Evolutionary conservation across 192 early-diverging fungal genomes (phyloP).

Genomic region (Dimargaris verticillata): DNA sequence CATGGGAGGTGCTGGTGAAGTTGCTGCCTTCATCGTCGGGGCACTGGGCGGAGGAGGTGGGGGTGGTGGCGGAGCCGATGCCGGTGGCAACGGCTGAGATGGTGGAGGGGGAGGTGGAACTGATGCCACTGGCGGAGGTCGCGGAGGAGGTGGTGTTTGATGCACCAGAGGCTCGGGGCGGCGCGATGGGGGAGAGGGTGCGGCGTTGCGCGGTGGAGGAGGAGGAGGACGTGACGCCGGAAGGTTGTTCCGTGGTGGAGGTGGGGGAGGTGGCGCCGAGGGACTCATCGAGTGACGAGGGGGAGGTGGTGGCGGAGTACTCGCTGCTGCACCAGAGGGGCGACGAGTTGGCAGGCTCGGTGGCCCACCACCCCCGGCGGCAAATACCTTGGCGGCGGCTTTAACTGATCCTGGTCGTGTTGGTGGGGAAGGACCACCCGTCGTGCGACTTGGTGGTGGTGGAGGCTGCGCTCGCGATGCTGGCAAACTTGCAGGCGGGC

Average conservation of each 20-base stretch:
- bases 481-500: not conserved
- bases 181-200: conserved; percentile 16
- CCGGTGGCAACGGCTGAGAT: not conserved
- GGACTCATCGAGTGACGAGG: not conserved
- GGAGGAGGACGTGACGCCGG: conserved; percentile 2
- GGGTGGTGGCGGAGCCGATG: not conserved
- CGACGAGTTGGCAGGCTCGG: conserved; percentile 18
- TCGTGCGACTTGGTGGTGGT: not conserved
- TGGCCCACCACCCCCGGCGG: conserved; percentile 10
- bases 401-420: too few species aligned
- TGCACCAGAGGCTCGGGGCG: conserved; percentile 8
- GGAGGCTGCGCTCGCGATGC: not conserved
- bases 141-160: conserved; percentile 13
- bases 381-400: too few species aligned
- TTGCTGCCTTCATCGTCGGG: not conserved
- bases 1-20: conserved; percentile 13
- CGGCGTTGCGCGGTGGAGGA: conserved; percentile 12
- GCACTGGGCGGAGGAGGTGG: conserved; percentile 13
- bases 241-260: conserved; percentile 3
- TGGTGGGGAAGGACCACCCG: not conserved
- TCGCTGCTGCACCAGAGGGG: conserved; percentile 1
- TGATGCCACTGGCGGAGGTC: conserved; percentile 17
- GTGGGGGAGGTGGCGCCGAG: conserved; percentile 17
- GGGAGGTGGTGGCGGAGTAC: conserved; percentile 10
- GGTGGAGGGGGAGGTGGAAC: conserved; percentile 14